phyloP scores from a whole-genome alignment of 495 filamentous ascomycete species.

The Astrocystis sublimbata region DNA sequence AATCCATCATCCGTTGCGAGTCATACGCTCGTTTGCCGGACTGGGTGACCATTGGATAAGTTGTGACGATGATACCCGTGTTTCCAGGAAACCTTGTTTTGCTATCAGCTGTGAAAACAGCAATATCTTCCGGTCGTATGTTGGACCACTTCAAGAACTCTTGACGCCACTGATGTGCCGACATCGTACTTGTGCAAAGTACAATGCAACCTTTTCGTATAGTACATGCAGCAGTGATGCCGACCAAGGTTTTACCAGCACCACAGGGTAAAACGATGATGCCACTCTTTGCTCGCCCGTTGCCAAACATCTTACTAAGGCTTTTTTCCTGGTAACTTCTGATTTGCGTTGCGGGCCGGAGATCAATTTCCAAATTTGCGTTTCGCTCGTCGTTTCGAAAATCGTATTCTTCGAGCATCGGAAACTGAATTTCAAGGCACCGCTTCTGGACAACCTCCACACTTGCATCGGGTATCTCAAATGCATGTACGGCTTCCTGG shows the following conservation, averaged over 20 bases:
- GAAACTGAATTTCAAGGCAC: constrained; percentile 82
- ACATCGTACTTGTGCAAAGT: constrained; percentile 96
- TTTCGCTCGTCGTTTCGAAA: constrained; percentile 93
- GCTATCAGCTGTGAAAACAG: constrained; percentile 91
- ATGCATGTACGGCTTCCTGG: constrained; percentile 86
- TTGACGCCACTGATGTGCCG: constrained; percentile 92
- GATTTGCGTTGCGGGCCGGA: constrained; percentile 80
- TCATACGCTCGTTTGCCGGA: constrained; percentile 80
- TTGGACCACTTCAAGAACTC: constrained; percentile 99
- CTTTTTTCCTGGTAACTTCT: constrained; percentile 95
- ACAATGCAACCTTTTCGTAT: constrained; percentile 96
- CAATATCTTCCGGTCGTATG: constrained; percentile 88
- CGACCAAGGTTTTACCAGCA: constrained; percentile 95
- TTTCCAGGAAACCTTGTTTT: constrained; percentile 87
- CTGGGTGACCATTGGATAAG: constrained; percentile 97
- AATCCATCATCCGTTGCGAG: constrained; percentile 97
- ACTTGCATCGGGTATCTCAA: constrained; percentile 75
- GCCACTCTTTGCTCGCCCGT: constrained; percentile 92
- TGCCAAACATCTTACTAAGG: constrained; percentile 98
- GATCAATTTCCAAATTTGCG: constrained; percentile 86
- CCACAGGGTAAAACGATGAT: constrained; percentile 98
- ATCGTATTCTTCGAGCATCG: constrained; percentile 95
- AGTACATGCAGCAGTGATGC: constrained; percentile 94
- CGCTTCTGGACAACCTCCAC: constrained; percentile 88
- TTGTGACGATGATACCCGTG: constrained; percentile 94